Base-by-base conservation (phyloP, 306 rosid genomes). In the Pyrus pyrifolia region DNA sequence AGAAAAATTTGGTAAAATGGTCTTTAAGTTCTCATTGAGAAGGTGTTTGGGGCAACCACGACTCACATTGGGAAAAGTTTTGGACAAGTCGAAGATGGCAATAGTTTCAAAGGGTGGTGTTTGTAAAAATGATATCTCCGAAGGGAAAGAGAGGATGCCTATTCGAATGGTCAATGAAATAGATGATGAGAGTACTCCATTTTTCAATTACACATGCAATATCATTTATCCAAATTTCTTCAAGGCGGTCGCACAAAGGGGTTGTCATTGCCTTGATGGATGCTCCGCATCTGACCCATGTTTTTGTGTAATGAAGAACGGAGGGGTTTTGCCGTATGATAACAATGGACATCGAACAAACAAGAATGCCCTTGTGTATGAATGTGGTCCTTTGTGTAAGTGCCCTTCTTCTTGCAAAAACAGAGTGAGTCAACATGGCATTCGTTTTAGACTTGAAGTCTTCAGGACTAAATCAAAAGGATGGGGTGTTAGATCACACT, bases 401-500 rank as follows among this genome's bases (percentile, higher is more conserved):
- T 86, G 87, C 67, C 58, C 76, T 60, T 30, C 83, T 2, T 58
- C 84, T 66, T 86, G 90, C 78, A 51, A 8, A 45, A 86, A 76
- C 40, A 75, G 77, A 49, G 79, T 79, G 14, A 76, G 76, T 40
- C 86, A 81, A 31, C 22, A 15, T 29, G 83, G 85, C 2, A 51
- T 82, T 30, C 72, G 25, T 14, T 80, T 87, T 45, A 79, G 78
- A 9, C 78, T 87, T 0, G 91, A 85, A 66, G 82, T 87, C 22
- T 85, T 80, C 70, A 75, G 14, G 52, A 74, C 85, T 0, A 22
- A 69, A 49, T 25, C 6, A 4, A 78, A 64, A 49, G 83, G 85
- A 22, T 87, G 91, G 91, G 88, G 85, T 76, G 91, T 87, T 59
- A 70, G 87, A 67, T 75, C 91, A 0, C 81, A 76, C 33, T 72